Conservation (phyloP, 257 asterid species). For the Oldenlandia corymbosa region DNA sequence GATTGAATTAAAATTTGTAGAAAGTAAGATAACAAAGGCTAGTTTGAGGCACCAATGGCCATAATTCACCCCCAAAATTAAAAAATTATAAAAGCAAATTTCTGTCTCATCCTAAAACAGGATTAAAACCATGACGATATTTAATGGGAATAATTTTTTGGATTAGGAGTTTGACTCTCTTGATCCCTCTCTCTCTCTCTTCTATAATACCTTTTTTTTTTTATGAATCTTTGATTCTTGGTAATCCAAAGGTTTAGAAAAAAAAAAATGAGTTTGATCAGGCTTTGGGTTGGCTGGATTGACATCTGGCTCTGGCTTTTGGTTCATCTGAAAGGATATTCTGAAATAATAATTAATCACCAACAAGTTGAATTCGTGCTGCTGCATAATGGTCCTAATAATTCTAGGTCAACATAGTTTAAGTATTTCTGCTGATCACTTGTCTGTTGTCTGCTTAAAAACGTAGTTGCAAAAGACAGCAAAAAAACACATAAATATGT, state of each 20-base stretch:
- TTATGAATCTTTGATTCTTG: background rate
- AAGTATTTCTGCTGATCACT: too few species aligned
- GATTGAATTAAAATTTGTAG: too few species aligned
- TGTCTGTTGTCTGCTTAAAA: background rate
- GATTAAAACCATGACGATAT: slow-evolving; percentile 2
- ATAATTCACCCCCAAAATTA: too few species aligned
- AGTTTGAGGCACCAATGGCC: too few species aligned
- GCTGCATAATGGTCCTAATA: slow-evolving; percentile 1
- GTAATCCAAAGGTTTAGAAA: background rate
- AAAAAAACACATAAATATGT: background rate
- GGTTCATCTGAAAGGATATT: slow-evolving; percentile 24
- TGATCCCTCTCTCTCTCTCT: background rate
- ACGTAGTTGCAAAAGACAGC: background rate
- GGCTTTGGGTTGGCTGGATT: background rate
- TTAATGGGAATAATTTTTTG: background rate
- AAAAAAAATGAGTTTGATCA: too few species aligned
- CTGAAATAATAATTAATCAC: background rate
- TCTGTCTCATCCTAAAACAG: slow-evolving; percentile 3
- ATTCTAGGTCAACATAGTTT: background rate
- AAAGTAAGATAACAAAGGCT: too few species aligned
- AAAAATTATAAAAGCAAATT: slow-evolving; percentile 6
- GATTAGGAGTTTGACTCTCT: background rate
- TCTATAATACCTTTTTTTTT: slow-evolving; percentile 6
- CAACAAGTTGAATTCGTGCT: background rate
- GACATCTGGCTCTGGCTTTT: slow-evolving; percentile 19